Evolutionary conservation across 306 rosid genomes (phyloP), one percentile per base, ranked within the genome.

Genomic region (Trifolium pratense): DNA sequence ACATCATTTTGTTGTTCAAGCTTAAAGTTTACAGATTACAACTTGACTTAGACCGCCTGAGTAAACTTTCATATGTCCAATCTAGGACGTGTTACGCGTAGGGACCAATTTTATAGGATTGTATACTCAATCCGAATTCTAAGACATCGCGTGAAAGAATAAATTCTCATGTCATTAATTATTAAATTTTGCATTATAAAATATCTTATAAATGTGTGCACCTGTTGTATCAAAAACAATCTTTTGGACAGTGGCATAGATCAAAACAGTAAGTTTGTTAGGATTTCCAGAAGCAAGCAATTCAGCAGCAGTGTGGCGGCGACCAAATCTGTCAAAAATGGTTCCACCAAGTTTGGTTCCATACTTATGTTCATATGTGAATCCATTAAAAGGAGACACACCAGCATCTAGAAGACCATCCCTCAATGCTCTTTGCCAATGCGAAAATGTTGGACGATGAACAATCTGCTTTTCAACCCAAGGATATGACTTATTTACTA

Each of bases 261-360:
- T 67, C 70, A 91, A 70, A 55, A 94, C 91, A 5, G 89, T 85
- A 36, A 94, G 96, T 48, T 83, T 89, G 11, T 43, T 63, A 25
- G 80, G 95, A 78, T 91, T 87, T 9, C 74, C 95, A 2, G 94
- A 79, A 63, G 90, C 81, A 15, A 94, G 87, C 8, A 94, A 76
- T 43, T 94, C 98, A 21, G 97, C 97, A 29, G 98, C 84, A 0
- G 98, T 86, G 87, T 94, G 97, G 48, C 97, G 96, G 18, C 89
- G 91, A 56, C 96, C 95, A 7, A 84, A 91, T 17, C 85, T 73
- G 43, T 94, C 98, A 1, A 84, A 94, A 73, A 89, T 94, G 86
- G 98, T 94, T 64, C 98, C 98, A 26, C 98, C 98, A 71, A 94
- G 80, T 71, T 94, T 94, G 73, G 98, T 94, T 60, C 98, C 98